Conservation (phyloP, 2,329 filamentous ascomycete genomes). For the Neonectria faginata region DNA sequence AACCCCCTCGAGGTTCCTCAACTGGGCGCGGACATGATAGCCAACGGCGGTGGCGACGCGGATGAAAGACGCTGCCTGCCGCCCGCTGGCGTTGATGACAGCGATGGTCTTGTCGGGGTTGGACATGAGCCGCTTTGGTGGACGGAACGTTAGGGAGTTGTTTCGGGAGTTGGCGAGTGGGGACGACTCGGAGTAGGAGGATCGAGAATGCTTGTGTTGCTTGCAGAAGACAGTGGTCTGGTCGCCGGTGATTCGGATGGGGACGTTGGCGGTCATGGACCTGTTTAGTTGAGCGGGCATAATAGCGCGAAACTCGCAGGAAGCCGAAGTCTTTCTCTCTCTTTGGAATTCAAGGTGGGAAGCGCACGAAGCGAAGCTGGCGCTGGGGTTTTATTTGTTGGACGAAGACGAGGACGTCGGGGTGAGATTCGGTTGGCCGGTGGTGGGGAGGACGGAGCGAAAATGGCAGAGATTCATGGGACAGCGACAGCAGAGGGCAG, state of each 20-base stretch:
- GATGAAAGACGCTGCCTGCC: slow-evolving; percentile 95
- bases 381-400: slow-evolving; percentile 36
- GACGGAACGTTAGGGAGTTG: slow-evolving; percentile 71
- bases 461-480: slow-evolving; percentile 36
- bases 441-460: slow-evolving; percentile 38
- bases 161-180: slow-evolving; percentile 66
- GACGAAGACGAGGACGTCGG: slow-evolving; percentile 42
- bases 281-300: slow-evolving; percentile 57
- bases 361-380: slow-evolving; percentile 37
- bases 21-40: slow-evolving; percentile 91
- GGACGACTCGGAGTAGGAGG: slow-evolving; percentile 71
- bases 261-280: slow-evolving; percentile 53
- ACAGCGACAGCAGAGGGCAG: slow-evolving; percentile 39
- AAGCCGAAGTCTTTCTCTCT: slow-evolving; percentile 20
- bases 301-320: slow-evolving; percentile 44
- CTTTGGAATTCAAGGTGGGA: slow-evolving; percentile 32
- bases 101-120: slow-evolving; percentile 83
- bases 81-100: slow-evolving; percentile 94
- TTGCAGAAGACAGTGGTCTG: slow-evolving; percentile 52
- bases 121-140: slow-evolving; percentile 69
- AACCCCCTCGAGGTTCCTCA: slow-evolving; percentile 86
- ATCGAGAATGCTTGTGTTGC: slow-evolving; percentile 71
- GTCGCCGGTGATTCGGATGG: slow-evolving; percentile 53
- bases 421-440: slow-evolving; percentile 39
- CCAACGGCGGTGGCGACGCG: slow-evolving; percentile 93